phyloP scores from a whole-genome alignment of 1,284 basidiomycete genomes.

The Ustilago hordei region DNA sequence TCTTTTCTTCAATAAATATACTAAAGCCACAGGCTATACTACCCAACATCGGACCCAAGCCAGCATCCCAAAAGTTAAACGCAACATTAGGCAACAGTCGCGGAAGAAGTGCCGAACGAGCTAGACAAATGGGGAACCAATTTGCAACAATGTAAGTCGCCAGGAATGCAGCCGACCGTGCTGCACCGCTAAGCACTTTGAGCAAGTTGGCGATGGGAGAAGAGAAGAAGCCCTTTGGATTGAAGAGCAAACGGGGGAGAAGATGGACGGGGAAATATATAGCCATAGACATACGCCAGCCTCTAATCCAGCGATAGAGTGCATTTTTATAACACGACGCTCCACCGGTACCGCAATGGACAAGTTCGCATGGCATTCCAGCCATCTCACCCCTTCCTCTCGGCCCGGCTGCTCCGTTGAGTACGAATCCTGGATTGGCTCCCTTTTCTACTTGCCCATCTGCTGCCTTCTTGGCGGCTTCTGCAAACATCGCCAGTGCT shows the following conservation, averaged over 20 bases:
- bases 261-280: constrained; percentile 71
- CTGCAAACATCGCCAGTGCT: constrained; percentile 22
- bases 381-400: constrained; percentile 61
- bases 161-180: constrained; percentile 69
- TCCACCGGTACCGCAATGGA: constrained; percentile 68
- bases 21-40: constrained; percentile 53
- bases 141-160: constrained; percentile 70
- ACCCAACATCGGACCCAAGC: constrained; percentile 50
- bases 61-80: constrained; percentile 59
- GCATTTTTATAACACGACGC: constrained; percentile 68
- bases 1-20: constrained; percentile 70
- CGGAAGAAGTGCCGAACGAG: constrained; percentile 49
- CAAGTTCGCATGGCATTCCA: constrained; percentile 69
- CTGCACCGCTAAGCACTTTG: constrained; percentile 64
- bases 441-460: constrained; percentile 5
- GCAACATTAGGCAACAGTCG: constrained; percentile 50
- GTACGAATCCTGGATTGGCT: constrained; percentile 37
- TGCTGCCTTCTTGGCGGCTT: constrained; percentile 19
- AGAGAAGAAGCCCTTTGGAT: constrained; percentile 44
- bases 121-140: constrained; percentile 65
- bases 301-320: constrained; percentile 64
- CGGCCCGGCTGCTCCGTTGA: constrained; percentile 53
- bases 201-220: constrained; percentile 52
- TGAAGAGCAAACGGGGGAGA: constrained; percentile 69
- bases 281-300: constrained; percentile 66